Base-by-base conservation (phyloP, 192 early-diverging fungal genomes). In the Mortierella antarctica region DNA sequence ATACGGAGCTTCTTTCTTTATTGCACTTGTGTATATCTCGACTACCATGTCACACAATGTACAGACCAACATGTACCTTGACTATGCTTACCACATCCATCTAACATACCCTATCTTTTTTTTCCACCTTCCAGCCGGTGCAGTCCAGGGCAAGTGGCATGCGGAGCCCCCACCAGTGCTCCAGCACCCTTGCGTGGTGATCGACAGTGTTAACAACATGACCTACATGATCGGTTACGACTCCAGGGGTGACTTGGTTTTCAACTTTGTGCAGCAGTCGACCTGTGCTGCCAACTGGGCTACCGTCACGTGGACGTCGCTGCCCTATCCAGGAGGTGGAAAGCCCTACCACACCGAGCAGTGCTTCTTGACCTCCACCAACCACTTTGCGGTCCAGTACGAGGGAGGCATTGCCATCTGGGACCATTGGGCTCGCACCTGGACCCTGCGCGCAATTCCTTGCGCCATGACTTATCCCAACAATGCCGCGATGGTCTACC, bases 141-240 rank as follows among this genome's bases (percentile, higher is more conserved):
- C 18, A 15, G 40, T 59, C 6, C 14, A 8, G 23, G 7, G 39
- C 53, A 80, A 52, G 60, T 80, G 77, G 77, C 77, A 80, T 20
- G 39, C 70, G 46, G 77, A 80, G 53, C 77, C 77, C 23, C 77
- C 77, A 72, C 77, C 77, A 72, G 77, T 80, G 45, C 70, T 80
- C 53, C 77, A 80, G 40, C 57, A 68, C 54, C 77, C 77, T 21
- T 80, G 77, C 53, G 47, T 80, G 20, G 70, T 80, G 42, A 80
- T 80, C n/a, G 77, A 80, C 49, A 40, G 53, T 17, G 65, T 47
- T 46, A 71, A 72, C 15, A 80, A 80, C 61, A 71, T 80, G 65
- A 80, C 77, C 60, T 80, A 80, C 60, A 80, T 80, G 77, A 67
- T 80, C 64, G 77, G 77, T 52, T 72, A 80, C 46, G 77, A 80